A percentile compares a stretch with the other conserved stretches of the same genome.
Evolutionary conservation across 2,329 filamentous ascomycete species (phyloP).

Genomic region (Alternaria incomplexa): DNA sequence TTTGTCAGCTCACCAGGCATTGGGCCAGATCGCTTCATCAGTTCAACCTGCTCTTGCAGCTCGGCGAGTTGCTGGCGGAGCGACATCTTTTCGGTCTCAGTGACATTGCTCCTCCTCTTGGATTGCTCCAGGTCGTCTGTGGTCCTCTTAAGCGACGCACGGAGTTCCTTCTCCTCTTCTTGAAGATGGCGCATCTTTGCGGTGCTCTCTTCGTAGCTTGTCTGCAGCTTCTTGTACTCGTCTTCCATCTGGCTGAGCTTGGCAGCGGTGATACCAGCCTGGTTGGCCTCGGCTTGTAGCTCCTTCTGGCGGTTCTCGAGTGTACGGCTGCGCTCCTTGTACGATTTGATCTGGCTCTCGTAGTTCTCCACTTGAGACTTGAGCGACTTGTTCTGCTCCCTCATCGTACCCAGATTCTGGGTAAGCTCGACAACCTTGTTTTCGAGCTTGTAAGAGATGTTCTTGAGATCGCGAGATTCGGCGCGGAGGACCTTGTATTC

Average conservation of each 20-base stretch:
- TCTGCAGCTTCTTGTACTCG: constrained; percentile 91
- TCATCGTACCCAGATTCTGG: constrained; percentile 88
- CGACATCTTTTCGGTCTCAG: constrained; percentile 84
- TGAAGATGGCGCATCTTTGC: constrained; percentile 92
- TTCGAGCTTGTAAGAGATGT: constrained; percentile 98
- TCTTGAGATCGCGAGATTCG: constrained; percentile 96
- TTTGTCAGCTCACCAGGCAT: constrained; percentile 72
- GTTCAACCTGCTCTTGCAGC: constrained; percentile 88
- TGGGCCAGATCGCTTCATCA: constrained; percentile 79
- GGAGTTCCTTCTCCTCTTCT: constrained; percentile 86
- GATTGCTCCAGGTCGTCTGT: constrained; percentile 82
- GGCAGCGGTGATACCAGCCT: constrained; percentile 93
- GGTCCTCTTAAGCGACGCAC: constrained; percentile 80
- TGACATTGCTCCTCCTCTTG: constrained; percentile 73
- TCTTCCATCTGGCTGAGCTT: constrained; percentile 90
- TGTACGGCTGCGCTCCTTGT: constrained; percentile 89
- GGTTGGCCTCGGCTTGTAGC: constrained; percentile 93
- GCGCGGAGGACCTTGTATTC: constrained; percentile 91
- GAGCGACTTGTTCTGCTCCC: constrained; percentile 91
- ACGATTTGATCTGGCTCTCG: constrained; percentile 93
- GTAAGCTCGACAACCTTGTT: constrained; percentile 99
- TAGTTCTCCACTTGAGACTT: constrained; percentile 92
- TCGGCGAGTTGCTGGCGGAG: constrained; percentile 88
- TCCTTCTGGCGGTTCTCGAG: constrained; percentile 91
- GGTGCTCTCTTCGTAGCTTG: constrained; percentile 87